Conservation (phyloP, 768 basidiomycete genomes). For the Clavaria fumosa region DNA sequence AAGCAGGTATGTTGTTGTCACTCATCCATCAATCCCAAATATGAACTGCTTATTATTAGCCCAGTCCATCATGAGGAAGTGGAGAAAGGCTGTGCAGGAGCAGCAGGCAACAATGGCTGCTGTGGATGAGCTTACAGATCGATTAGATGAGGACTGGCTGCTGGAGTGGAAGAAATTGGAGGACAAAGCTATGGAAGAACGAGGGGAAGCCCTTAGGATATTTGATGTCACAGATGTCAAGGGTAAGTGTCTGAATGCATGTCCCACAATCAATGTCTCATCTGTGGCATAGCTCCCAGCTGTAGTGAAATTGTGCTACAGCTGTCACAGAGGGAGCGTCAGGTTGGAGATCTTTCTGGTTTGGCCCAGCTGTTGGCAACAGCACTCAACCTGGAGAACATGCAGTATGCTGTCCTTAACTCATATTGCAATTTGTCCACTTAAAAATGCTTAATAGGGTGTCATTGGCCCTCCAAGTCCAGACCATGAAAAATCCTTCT, state of each 20-base stretch:
- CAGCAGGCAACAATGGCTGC: neutral
- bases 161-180: conserved; percentile 1
- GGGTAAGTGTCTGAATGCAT: neutral
- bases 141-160: conserved; percentile 1
- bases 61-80: conserved; percentile 11
- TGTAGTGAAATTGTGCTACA: no score
- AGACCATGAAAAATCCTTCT: no score
- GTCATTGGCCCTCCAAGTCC: no score
- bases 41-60: neutral
- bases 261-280: neutral
- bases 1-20: conserved; percentile 11
- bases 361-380: no score
- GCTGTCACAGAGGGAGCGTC: no score
- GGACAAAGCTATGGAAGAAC: neutral
- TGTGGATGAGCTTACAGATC: conserved; percentile 1
- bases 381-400: no score
- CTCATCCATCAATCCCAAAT: neutral
- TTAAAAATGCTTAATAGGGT: no score
- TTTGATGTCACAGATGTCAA: neutral
- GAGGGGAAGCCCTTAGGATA: conserved; percentile 2
- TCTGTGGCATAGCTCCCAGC: no score
- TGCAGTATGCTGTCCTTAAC: no score
- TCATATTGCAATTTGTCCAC: no score
- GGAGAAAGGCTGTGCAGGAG: conserved; percentile 2
- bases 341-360: no score